Conservation (phyloP, 352 stramenopile genomes). For the Phytophthora syringae region DNA sequence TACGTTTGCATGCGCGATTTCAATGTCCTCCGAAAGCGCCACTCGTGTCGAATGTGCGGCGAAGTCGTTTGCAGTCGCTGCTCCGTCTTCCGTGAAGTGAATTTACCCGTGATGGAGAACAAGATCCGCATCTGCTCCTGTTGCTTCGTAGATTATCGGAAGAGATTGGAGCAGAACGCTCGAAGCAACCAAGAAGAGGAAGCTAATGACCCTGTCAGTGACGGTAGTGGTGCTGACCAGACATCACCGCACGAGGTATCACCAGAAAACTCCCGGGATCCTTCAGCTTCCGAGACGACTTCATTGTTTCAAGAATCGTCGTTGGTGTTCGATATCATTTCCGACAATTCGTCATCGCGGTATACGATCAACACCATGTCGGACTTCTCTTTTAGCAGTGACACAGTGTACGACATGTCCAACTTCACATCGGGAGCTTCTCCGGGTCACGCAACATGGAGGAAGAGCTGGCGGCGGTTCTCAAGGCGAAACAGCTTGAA, state of each 20-base stretch:
- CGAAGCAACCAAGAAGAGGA: slow-evolving; percentile 21
- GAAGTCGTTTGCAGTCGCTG: slow-evolving; percentile 82
- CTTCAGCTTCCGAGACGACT: background rate
- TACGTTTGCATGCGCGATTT: slow-evolving; percentile 79
- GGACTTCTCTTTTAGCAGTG: slow-evolving; percentile 42
- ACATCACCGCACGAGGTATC: slow-evolving; percentile 5
- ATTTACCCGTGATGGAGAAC: slow-evolving; percentile 62
- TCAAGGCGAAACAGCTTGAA: slow-evolving; percentile 67
- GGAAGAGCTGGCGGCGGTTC: slow-evolving; percentile 67
- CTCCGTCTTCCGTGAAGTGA: slow-evolving; percentile 73
- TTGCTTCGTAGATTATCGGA: slow-evolving; percentile 73
- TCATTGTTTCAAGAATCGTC: slow-evolving; percentile 10
- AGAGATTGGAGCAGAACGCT: slow-evolving; percentile 36
- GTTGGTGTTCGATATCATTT: slow-evolving; percentile 29
- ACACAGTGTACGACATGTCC: slow-evolving; percentile 29
- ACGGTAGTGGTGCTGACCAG: slow-evolving; percentile 11
- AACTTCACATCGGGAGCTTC: slow-evolving; percentile 20
- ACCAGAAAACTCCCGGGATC: background rate
- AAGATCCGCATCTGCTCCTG: slow-evolving; percentile 78
- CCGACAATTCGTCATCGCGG: slow-evolving; percentile 40
- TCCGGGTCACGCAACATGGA: slow-evolving; percentile 46
- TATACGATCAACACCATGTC: slow-evolving; percentile 45
- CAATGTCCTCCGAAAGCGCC: slow-evolving; percentile 68
- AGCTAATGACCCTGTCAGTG: slow-evolving; percentile 12
- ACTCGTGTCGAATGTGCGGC: slow-evolving; percentile 85